Conservation (phyloP, 139 green algal genomes). For the Closterium sp. region DNA sequence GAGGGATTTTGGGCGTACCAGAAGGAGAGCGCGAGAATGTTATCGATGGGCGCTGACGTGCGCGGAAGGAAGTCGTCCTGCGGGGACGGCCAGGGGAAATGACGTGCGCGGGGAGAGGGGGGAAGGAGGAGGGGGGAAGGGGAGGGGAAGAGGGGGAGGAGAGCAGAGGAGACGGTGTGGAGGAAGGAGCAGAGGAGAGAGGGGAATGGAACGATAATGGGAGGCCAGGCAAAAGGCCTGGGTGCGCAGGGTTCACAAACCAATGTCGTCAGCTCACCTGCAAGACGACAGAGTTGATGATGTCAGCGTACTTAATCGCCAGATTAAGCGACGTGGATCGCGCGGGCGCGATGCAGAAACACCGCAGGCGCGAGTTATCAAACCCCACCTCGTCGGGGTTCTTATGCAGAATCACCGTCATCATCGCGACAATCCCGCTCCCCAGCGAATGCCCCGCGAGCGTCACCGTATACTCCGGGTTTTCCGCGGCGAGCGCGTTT, state of each 20-base stretch:
- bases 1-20: slow-evolving; percentile 33
- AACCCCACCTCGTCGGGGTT: slow-evolving; percentile 5
- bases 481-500: not conserved
- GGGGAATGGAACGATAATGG: no score
- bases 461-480: slow-evolving; percentile 31
- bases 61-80: slow-evolving; percentile 46
- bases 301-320: slow-evolving; percentile 31
- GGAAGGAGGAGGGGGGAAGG: not conserved
- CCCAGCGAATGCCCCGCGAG: slow-evolving; percentile 37
- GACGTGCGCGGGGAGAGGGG: not conserved
- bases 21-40: slow-evolving; percentile 27
- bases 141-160: not conserved
- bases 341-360: slow-evolving; percentile 33
- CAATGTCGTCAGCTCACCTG: slow-evolving; percentile 18
- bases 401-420: slow-evolving; percentile 36
- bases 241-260: no score
- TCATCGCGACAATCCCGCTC: slow-evolving; percentile 27
- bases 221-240: no score
- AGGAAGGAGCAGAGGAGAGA: not conserved
- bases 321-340: slow-evolving; percentile 36
- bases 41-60: slow-evolving; percentile 21
- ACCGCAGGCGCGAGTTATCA: not conserved
- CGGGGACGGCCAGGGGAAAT: not conserved
- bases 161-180: not conserved
- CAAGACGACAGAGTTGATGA: slow-evolving; percentile 34